Percentiles rank a stretch among this genome's conserved stretches.
Evolutionary conservation across 257 asterid species (phyloP).

Genomic region (Oldenlandia corymbosa): DNA sequence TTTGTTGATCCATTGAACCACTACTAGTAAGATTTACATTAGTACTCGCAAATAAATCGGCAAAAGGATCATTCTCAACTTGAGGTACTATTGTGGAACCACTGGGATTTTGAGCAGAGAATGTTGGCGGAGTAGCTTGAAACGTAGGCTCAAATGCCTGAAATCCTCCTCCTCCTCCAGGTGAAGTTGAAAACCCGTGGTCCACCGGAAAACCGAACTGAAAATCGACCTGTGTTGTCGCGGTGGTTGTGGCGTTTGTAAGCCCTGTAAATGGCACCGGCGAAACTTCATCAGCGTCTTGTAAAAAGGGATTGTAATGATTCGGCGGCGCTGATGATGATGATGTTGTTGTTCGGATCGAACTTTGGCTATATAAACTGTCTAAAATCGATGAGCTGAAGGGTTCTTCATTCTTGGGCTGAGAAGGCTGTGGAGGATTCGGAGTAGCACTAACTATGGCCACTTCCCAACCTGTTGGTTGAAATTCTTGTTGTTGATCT

Average conservation of each 20-base stretch:
- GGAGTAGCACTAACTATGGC: constrained; percentile 28
- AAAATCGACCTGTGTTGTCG: neutral
- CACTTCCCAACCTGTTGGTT: constrained; percentile 31
- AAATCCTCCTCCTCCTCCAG: constrained; percentile 12
- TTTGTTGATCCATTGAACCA: constrained; percentile 32
- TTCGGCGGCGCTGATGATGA: no score
- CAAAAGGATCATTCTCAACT: constrained; percentile 53
- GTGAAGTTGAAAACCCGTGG: neutral
- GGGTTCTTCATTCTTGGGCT: neutral
- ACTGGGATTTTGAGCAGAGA: constrained; percentile 32
- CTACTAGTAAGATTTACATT: constrained; percentile 25
- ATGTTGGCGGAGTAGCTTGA: constrained; percentile 37
- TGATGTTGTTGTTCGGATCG: constrained; percentile 10
- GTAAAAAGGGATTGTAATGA: constrained; percentile 63
- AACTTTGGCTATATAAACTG: constrained; percentile 11
- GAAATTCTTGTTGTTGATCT: constrained; percentile 9
- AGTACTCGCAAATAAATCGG: constrained; percentile 21
- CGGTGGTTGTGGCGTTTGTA: neutral
- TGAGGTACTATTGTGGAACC: constrained; percentile 3
- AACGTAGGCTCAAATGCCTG: constrained; percentile 16
- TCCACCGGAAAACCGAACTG: neutral
- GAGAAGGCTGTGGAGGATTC: constrained; percentile 6
- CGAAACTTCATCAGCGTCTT: constrained; percentile 24
- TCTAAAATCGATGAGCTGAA: constrained; percentile 8
- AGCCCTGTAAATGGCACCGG: neutral